Conservation (phyloP, 306 rosid genomes). For the Dryas octopetala region DNA sequence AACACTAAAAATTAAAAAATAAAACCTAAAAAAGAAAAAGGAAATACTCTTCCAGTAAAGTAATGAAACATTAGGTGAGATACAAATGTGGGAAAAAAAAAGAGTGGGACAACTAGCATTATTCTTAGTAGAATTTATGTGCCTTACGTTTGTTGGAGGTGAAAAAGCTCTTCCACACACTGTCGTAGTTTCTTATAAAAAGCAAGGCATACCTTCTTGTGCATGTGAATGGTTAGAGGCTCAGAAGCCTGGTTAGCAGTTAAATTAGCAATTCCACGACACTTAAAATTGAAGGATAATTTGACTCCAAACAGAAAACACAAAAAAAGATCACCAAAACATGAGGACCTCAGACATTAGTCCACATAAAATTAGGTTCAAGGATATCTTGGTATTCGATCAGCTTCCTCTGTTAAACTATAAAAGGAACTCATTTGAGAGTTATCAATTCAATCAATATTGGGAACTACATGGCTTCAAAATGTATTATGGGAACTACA, state of each 20-base stretch:
- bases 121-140: not conserved
- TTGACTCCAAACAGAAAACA: not conserved
- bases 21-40: too few species aligned
- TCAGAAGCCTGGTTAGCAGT: not conserved
- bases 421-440: not conserved
- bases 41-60: too few species aligned
- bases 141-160: not conserved
- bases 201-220: not conserved
- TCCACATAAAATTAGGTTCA: constrained; percentile 29
- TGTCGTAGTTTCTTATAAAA: not conserved
- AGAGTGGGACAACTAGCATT: too few species aligned
- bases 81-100: too few species aligned
- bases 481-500: not conserved
- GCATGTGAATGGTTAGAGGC: constrained; percentile 23
- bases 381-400: constrained; percentile 5
- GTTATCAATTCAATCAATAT: not conserved
- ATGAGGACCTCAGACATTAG: constrained; percentile 9
- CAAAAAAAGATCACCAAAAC: not conserved
- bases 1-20: too few species aligned
- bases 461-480: constrained; percentile 16
- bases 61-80: too few species aligned
- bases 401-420: constrained; percentile 5
- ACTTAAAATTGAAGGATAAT: not conserved
- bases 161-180: constrained; percentile 10
- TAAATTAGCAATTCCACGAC: constrained; percentile 1